These are phyloP conservation scores for Fusarium chaquense DNA, from an alignment of 2,329 filamentous ascomycete species.

Conservation along the genomic window DNA sequence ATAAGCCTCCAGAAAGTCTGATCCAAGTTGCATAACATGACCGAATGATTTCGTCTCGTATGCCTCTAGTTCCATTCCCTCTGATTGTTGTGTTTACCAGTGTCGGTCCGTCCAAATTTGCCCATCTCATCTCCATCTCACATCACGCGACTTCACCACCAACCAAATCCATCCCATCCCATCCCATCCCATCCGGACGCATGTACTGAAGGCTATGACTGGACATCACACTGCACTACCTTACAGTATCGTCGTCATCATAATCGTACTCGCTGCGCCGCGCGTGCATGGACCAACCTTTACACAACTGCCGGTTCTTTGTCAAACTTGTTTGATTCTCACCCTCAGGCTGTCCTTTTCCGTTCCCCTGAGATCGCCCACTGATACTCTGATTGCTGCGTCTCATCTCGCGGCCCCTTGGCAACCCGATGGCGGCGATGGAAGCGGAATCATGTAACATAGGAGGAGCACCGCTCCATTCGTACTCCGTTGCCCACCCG, in stretches of 20 bases:
- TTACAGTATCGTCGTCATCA: background rate
- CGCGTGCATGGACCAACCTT: constrained; percentile 24
- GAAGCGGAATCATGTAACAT: constrained; percentile 20
- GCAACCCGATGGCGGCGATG: constrained; percentile 34
- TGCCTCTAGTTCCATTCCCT: background rate
- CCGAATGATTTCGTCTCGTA: too few relatives aligned
- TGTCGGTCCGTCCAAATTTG: constrained; percentile 19
- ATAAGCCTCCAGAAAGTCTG: too few relatives aligned
- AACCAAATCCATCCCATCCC: constrained; percentile 7
- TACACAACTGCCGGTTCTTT: constrained; percentile 30
- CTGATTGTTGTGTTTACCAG: constrained; percentile 11
- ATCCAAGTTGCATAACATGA: too few relatives aligned
- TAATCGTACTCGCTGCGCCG: constrained; percentile 21
- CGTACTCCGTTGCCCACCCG: constrained; percentile 37
- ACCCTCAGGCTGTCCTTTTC: background rate
- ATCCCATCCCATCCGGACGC: background rate
- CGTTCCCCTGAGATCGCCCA: constrained; percentile 30
- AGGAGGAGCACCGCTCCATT: constrained; percentile 33
- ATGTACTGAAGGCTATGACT: background rate
- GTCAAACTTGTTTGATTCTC: constrained; percentile 23
- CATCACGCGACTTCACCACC: constrained; percentile 12
- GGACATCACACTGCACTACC: background rate
- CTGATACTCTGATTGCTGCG: constrained; percentile 26
- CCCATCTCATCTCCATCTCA: constrained; percentile 13
- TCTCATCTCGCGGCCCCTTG: constrained; percentile 27